Percentiles rank a stretch among this genome's conserved stretches.
phyloP scores from a whole-genome alignment of 768 basidiomycete genomes.

The Tulasnella sp. region DNA sequence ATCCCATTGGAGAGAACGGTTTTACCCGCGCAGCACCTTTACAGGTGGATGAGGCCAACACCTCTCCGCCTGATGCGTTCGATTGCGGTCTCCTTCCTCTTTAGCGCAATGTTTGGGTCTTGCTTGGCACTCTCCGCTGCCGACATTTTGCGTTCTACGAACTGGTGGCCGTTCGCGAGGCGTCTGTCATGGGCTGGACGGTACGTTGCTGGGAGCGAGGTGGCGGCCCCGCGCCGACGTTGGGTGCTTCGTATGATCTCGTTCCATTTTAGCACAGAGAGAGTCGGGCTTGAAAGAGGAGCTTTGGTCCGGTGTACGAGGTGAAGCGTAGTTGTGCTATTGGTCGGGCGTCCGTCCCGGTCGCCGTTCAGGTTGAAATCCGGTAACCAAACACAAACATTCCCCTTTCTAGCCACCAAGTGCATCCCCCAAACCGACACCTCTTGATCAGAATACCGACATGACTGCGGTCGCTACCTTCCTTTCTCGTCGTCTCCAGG shows the following conservation, averaged over 20 bases:
- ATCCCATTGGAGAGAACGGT: constrained; percentile 56
- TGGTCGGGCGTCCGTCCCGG: not conserved
- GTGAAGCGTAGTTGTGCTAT: constrained; percentile 3
- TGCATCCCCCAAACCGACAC: too few species aligned
- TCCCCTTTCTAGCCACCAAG: too few species aligned
- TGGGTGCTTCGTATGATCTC: constrained; percentile 9
- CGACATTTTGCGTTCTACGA: constrained; percentile 64
- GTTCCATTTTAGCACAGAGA: constrained; percentile 26
- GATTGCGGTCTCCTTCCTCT: constrained; percentile 58
- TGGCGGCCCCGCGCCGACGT: not conserved
- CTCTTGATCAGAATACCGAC: too few species aligned
- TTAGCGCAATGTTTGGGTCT: constrained; percentile 63
- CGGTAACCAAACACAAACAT: constrained; percentile 1
- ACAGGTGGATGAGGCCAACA: constrained; percentile 61
- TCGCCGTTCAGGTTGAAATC: not conserved
- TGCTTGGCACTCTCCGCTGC: constrained; percentile 56
- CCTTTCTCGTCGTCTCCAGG: too few species aligned
- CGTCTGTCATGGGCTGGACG: too few species aligned
- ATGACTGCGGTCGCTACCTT: too few species aligned
- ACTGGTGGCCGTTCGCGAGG: constrained; percentile 46
- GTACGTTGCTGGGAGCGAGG: constrained; percentile 7
- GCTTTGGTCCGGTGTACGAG: not conserved
- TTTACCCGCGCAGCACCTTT: constrained; percentile 72
- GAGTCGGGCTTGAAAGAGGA: constrained; percentile 14
- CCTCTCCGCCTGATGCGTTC: constrained; percentile 68